Evolutionary conservation across 2,329 filamentous ascomycete genomes (phyloP), one percentile per base, ranked within the genome.

Genomic region (Monosporascus cannonballus): DNA sequence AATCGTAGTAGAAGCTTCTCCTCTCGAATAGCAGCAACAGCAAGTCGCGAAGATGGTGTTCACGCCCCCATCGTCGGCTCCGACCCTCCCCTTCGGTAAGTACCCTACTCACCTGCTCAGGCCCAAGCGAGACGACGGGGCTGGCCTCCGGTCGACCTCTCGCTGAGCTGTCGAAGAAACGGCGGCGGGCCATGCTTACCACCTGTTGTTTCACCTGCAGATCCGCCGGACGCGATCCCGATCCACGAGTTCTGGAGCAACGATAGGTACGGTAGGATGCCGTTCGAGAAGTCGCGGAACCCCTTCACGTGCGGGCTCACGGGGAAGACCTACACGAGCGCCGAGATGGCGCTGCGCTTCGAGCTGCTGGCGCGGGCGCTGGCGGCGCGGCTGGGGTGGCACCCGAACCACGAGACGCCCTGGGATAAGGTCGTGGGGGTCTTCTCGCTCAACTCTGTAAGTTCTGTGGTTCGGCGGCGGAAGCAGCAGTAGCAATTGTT

Each of bases 361-460:
- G 83, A 89, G 48, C 75, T 76, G 50, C 75, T 90, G 15, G 78
- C 87, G 20, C 78, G 84, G 47, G 81, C 77, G 20, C 70, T 91
- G 20, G 77, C 81, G 20, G 81, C 85, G 59, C 83, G 89, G 59
- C 73, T 92, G 53, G 84, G 81, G 51, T 90, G 87, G 81, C 65
- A 76, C n/a, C 80, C 85, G 2, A 86, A 89, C 59, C 66, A 81
- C 49, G 87, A 85, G 6, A 80, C 81, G 0, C 86, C 90, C 63
- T 91, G 85, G 83, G 87, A 92, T 60, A 92, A 91, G 69, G 84
- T 90, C 20, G 71, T 87, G 44, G 84, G 77, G 3, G 74, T 90
- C 38, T 92, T 88, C 69, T 84, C 83, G 22, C 67, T 89, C 55
- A 94, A 93, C 63, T 86, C 87, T 37, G 68, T 74, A 57, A 55